Percentiles rank a stretch among this genome's conserved stretches.
These are phyloP conservation scores for Suillus paluster DNA, from an alignment of 768 basidiomycete genomes.

Conservation along the genomic window DNA sequence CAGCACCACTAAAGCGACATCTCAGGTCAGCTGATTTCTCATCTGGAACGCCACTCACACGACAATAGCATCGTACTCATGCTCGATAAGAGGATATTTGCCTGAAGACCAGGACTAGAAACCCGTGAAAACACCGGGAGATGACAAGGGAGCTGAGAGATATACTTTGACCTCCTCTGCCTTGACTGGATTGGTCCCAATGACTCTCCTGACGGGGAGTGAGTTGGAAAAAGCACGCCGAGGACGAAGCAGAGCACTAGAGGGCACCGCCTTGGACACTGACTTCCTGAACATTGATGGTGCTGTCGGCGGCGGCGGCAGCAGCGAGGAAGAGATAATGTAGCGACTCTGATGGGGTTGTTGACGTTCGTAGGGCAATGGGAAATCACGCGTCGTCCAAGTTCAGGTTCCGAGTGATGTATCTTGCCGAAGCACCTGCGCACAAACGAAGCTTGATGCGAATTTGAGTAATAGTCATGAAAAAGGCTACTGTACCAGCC, in stretches of 20 bases:
- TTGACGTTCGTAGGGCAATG: conserved; percentile 10
- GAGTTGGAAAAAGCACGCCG: conserved; percentile 71
- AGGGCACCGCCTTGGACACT: conserved; percentile 40
- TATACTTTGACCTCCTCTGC: conserved; percentile 78
- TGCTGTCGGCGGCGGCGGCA: conserved; percentile 25
- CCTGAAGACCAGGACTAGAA: conserved; percentile 77
- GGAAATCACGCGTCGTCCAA: conserved; percentile 7
- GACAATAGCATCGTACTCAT: conserved; percentile 98
- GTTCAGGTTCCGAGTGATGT: too few relatives aligned
- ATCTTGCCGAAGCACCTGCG: too few relatives aligned
- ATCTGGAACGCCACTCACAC: conserved; percentile 65
- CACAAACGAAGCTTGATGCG: too few relatives aligned
- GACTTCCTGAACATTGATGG: conserved; percentile 67
- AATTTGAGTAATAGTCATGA: too few relatives aligned
- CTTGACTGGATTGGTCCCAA: conserved; percentile 74
- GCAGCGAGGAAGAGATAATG: conserved; percentile 5
- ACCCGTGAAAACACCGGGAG: conserved; percentile 14
- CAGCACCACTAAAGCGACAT: conserved; percentile 73
- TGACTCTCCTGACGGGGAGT: conserved; percentile 58
- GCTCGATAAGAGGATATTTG: conserved; percentile 96
- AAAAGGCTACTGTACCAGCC: too few relatives aligned
- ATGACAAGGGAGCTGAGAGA: conserved; percentile 14
- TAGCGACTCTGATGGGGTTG: conserved; percentile 14
- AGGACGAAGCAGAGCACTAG: conserved; percentile 51
- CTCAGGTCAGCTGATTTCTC: conserved; percentile 16